Evolutionary conservation across 2,329 filamentous ascomycete genomes (phyloP).

Genomic region (Xylaria sp.): DNA sequence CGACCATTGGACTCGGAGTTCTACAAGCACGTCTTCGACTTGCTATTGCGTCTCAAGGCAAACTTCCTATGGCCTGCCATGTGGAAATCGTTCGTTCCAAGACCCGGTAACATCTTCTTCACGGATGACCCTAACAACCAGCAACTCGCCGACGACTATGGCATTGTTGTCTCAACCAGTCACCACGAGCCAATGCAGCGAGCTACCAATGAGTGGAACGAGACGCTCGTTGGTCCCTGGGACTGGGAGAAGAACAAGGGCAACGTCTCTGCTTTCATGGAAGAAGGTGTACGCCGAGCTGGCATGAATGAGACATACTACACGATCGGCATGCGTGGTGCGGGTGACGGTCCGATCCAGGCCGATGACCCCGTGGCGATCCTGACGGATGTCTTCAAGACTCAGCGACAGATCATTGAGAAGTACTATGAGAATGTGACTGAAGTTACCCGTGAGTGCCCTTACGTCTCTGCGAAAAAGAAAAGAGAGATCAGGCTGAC

Average conservation of each 20-base stretch:
- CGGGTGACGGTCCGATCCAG: constrained; percentile 19
- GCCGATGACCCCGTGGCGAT: constrained; percentile 19
- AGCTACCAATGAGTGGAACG: constrained; percentile 46
- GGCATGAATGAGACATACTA: constrained; percentile 54
- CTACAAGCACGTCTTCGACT: constrained; percentile 58
- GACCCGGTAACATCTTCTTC: constrained; percentile 52
- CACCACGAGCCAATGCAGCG: constrained; percentile 63
- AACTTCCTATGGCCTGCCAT: constrained; percentile 66
- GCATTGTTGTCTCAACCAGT: constrained; percentile 58
- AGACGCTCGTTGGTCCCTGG: constrained; percentile 47
- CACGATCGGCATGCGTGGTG: constrained; percentile 53
- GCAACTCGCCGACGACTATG: constrained; percentile 55
- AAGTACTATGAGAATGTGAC: constrained; percentile 44
- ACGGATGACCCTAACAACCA: constrained; percentile 56
- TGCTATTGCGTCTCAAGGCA: constrained; percentile 54
- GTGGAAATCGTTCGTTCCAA: constrained; percentile 48
- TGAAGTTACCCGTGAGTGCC: constrained; percentile 37
- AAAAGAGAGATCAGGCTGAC: background rate
- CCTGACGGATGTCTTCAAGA: constrained; percentile 46
- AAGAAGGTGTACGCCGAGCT: constrained; percentile 49
- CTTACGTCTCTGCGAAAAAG: background rate
- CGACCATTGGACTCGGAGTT: constrained; percentile 49
- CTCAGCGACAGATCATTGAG: constrained; percentile 49
- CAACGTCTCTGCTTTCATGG: constrained; percentile 53
- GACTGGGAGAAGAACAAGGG: constrained; percentile 52